phyloP scores from a whole-genome alignment of 208 protist genomes.

The Trypanosoma conorhini region DNA sequence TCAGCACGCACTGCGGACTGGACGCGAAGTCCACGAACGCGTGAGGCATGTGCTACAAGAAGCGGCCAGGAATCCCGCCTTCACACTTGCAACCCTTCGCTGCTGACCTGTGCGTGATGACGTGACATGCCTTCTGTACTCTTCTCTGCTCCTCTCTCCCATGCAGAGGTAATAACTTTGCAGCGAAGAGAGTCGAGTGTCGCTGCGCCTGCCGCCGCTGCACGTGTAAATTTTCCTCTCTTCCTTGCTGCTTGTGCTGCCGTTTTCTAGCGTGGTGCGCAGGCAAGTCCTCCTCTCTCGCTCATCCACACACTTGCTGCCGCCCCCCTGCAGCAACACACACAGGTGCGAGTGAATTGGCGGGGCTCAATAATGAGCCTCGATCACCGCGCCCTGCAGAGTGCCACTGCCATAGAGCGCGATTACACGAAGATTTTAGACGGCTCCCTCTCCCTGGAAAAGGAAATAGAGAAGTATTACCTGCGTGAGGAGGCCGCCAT shows the following conservation, averaged over 20 bases:
- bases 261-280: too few species aligned
- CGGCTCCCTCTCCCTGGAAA: conserved; percentile 47
- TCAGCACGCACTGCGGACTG: neutral
- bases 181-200: neutral
- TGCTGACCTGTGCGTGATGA: neutral
- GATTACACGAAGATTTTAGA: conserved; percentile 44
- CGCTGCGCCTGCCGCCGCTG: neutral
- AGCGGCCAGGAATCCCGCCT: conserved; percentile 9
- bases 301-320: neutral
- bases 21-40: conserved; percentile 6
- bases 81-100: conserved; percentile 15
- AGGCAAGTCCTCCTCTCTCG: neutral
- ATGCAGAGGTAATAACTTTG: neutral
- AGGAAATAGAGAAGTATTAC: conserved; percentile 78
- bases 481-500: conserved; percentile 76
- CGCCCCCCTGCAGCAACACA: neutral
- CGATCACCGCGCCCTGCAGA: conserved; percentile 14
- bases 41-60: neutral
- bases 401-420: conserved; percentile 2
- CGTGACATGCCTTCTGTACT: neutral
- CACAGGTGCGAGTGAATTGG: neutral
- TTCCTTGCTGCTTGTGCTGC: neutral
- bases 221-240: neutral
- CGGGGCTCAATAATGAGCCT: conserved; percentile 23
- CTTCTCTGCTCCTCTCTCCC: neutral